These are phyloP conservation scores for Cladophialophora carrionii DNA, from an alignment of 2,329 filamentous ascomycete genomes.

Conservation along the genomic window DNA sequence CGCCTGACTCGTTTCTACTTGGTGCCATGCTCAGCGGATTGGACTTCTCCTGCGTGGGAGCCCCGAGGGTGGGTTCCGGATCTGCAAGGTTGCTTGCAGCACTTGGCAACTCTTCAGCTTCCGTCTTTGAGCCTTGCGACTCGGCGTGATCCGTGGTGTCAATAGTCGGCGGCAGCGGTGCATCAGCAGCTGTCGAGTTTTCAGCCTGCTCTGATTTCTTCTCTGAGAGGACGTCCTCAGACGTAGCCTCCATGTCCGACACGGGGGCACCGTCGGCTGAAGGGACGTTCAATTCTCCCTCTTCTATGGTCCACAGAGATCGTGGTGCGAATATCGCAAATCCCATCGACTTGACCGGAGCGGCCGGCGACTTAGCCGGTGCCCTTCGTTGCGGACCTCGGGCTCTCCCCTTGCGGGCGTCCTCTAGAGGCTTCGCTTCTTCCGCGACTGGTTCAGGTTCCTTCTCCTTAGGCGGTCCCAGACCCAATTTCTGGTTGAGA, in stretches of 20 bases:
- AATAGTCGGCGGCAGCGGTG: slow-evolving; percentile 19
- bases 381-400: slow-evolving; percentile 81
- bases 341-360: slow-evolving; percentile 21
- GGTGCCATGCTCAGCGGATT: slow-evolving; percentile 27
- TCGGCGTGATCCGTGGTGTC: slow-evolving; percentile 27
- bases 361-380: slow-evolving; percentile 57
- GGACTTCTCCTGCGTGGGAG: slow-evolving; percentile 42
- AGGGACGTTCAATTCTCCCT: slow-evolving; percentile 33
- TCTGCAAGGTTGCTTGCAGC: slow-evolving; percentile 43
- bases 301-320: slow-evolving; percentile 37
- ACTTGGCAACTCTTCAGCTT: slow-evolving; percentile 25
- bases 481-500: slow-evolving; percentile 81
- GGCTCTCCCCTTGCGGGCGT: slow-evolving; percentile 88
- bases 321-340: slow-evolving; percentile 34
- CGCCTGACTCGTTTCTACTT: slow-evolving; percentile 7
- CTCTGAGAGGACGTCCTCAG: slow-evolving; percentile 8
- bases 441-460: slow-evolving; percentile 61
- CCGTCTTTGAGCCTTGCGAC: slow-evolving; percentile 16
- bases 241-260: slow-evolving; percentile 14
- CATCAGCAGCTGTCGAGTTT: slow-evolving; percentile 56
- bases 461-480: slow-evolving; percentile 78
- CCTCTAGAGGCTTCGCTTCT: slow-evolving; percentile 74
- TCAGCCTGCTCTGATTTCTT: slow-evolving; percentile 75
- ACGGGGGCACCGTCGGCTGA: slow-evolving; percentile 1
- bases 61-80: slow-evolving; percentile 47